Conservation (phyloP, 495 filamentous ascomycete genomes). For the Bryoglossum gracile region DNA sequence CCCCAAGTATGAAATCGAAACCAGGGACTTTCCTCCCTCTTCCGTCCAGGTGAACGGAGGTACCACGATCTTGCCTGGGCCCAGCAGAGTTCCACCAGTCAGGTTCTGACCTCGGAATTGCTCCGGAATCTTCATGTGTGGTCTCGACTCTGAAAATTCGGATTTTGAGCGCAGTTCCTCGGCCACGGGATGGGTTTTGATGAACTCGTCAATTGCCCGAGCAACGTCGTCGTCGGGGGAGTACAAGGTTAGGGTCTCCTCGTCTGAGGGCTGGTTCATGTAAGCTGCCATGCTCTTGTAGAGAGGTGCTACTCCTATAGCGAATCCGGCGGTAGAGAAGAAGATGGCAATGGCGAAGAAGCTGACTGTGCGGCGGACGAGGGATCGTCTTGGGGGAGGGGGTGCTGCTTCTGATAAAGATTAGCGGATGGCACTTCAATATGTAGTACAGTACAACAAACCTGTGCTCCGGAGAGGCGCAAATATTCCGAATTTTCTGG, state of each 20-base stretch:
- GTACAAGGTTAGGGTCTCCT: slow-evolving; percentile 65
- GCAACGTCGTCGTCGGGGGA: slow-evolving; percentile 51
- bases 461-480: not conserved
- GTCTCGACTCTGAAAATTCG: slow-evolving; percentile 68
- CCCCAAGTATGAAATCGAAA: slow-evolving; percentile 75
- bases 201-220: slow-evolving; percentile 59
- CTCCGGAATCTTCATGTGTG: slow-evolving; percentile 77
- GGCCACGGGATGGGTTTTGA: slow-evolving; percentile 68
- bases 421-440: too few relatives aligned
- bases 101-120: slow-evolving; percentile 62
- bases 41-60: slow-evolving; percentile 75
- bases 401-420: slow-evolving; percentile 1
- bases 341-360: slow-evolving; percentile 33
- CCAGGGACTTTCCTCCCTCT: slow-evolving; percentile 59
- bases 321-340: slow-evolving; percentile 45
- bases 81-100: slow-evolving; percentile 72
- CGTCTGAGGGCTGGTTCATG: slow-evolving; percentile 55
- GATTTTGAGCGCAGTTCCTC: slow-evolving; percentile 56
- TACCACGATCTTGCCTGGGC: slow-evolving; percentile 68
- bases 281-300: slow-evolving; percentile 35
- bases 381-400: slow-evolving; percentile 12
- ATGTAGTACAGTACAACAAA: too few relatives aligned
- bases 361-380: slow-evolving; percentile 26
- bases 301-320: slow-evolving; percentile 44
- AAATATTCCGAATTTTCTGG: not conserved